These are phyloP conservation scores for Solanum ahanhuiri DNA, from an alignment of 257 asterid species.

Conservation along the genomic window DNA sequence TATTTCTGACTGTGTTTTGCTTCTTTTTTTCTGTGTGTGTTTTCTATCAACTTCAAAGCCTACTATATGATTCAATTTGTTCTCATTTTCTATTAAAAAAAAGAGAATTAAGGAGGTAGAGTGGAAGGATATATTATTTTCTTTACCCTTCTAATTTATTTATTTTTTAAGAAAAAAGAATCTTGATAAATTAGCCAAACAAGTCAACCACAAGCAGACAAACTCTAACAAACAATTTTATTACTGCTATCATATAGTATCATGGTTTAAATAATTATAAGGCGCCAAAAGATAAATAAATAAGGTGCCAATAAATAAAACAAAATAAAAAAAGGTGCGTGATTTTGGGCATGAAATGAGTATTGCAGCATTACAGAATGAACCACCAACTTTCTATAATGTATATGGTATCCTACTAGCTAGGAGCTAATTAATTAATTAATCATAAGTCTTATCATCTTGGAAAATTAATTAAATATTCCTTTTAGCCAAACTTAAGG, in stretches of 20 bases:
- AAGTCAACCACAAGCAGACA: not conserved
- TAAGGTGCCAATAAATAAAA: not conserved
- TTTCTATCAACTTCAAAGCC: not conserved
- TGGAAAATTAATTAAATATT: not conserved
- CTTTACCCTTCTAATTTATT: not conserved
- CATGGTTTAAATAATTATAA: not conserved
- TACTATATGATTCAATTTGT: no score
- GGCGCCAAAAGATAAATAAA: not conserved
- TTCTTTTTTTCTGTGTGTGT: no score
- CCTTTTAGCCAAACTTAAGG: not conserved
- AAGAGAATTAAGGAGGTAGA: not conserved
- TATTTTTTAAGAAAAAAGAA: not conserved
- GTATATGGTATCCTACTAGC: not conserved
- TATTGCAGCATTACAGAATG: not conserved
- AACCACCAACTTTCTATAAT: not conserved
- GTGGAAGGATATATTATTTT: not conserved
- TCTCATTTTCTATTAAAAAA: not conserved
- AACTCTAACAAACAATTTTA: not conserved
- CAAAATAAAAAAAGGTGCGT: not conserved
- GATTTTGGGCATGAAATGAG: conserved; percentile 14
- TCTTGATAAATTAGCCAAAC: not conserved
- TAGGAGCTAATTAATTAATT: not conserved
- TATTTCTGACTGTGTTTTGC: not conserved
- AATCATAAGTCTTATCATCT: not conserved
- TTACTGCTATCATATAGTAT: not conserved